Conservation (phyloP, 1,284 basidiomycete species). For the Ustilago nuda region DNA sequence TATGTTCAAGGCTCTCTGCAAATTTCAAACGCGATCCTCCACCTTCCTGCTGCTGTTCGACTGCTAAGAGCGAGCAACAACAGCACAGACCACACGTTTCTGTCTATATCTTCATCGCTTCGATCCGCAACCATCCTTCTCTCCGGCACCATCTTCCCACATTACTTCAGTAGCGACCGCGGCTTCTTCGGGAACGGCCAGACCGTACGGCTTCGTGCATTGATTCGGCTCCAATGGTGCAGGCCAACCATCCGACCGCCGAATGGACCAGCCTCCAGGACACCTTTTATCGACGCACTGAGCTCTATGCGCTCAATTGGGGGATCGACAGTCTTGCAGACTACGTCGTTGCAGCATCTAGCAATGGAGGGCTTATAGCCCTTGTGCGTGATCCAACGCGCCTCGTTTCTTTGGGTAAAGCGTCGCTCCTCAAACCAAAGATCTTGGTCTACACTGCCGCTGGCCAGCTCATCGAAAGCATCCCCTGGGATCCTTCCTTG, state of each 20-base stretch:
- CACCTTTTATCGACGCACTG: slow-evolving; percentile 75
- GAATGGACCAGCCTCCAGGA: slow-evolving; percentile 64
- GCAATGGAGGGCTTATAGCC: slow-evolving; percentile 87
- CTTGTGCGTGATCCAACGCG: slow-evolving; percentile 87
- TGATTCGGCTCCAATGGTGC: slow-evolving; percentile 25
- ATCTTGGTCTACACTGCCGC: slow-evolving; percentile 73
- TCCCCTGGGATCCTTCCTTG: slow-evolving; percentile 80
- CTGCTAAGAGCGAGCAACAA: neutral
- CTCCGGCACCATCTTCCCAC: neutral
- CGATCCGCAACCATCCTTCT: neutral
- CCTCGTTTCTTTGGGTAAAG: slow-evolving; percentile 79
- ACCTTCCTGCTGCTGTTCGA: neutral
- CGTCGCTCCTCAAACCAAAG: slow-evolving; percentile 77
- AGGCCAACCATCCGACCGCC: slow-evolving; percentile 48
- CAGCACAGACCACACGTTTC: slow-evolving; percentile 26
- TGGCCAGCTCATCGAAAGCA: slow-evolving; percentile 70
- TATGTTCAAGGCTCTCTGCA: neutral
- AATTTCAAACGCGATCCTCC: slow-evolving; percentile 2
- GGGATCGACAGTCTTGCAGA: slow-evolving; percentile 83
- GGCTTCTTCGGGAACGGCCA: neutral
- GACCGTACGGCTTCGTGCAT: neutral
- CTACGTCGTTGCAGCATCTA: slow-evolving; percentile 83
- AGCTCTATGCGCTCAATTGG: slow-evolving; percentile 85
- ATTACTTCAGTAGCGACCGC: neutral
- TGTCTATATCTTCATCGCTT: neutral